Evolutionary conservation across 2,329 filamentous ascomycete genomes (phyloP).

Genomic region (Sarocladium oryzae): DNA sequence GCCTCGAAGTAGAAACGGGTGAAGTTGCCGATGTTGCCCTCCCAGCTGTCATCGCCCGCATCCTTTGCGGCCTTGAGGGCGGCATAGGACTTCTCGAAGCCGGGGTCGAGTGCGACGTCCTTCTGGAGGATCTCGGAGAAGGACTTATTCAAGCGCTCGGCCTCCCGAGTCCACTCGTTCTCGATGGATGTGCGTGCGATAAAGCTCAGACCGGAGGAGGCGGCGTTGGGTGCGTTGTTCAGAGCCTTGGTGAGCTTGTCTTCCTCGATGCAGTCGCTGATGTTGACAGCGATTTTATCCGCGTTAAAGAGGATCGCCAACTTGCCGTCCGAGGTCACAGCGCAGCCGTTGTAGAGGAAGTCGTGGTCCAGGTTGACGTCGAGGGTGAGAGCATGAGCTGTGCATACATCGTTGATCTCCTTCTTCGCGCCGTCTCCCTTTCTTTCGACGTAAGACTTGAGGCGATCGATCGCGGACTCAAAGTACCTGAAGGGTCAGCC

Average conservation of each 20-base stretch:
- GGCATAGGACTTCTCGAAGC: constrained; percentile 38
- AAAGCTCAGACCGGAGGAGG: constrained; percentile 31
- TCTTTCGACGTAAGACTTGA: constrained; percentile 31
- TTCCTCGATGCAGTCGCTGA: constrained; percentile 28
- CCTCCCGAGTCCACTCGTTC: background rate
- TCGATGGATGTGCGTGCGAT: constrained; percentile 34
- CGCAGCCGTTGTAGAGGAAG: constrained; percentile 37
- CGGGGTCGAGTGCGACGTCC: constrained; percentile 39
- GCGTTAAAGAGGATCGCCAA: constrained; percentile 43
- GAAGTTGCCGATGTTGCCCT: constrained; percentile 34
- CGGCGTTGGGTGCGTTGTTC: constrained; percentile 33
- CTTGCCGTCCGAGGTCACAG: constrained; percentile 34
- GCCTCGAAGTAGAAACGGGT: constrained; percentile 37
- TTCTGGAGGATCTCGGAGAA: constrained; percentile 31
- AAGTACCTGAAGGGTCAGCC: constrained; percentile 33
- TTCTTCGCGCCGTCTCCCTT: constrained; percentile 31
- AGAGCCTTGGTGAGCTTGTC: constrained; percentile 36
- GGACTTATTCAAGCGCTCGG: constrained; percentile 23
- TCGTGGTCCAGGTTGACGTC: constrained; percentile 37
- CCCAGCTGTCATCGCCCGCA: constrained; percentile 33
- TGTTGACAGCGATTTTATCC: constrained; percentile 38
- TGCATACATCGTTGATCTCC: constrained; percentile 42
- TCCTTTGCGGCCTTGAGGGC: constrained; percentile 28
- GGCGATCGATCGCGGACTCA: constrained; percentile 30
- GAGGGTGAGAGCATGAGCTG: constrained; percentile 37